Percentiles rank a stretch among this genome's conserved stretches.
These are phyloP conservation scores for Cladosporium sp. DNA, from an alignment of 2,329 filamentous ascomycete genomes.

Conservation along the genomic window DNA sequence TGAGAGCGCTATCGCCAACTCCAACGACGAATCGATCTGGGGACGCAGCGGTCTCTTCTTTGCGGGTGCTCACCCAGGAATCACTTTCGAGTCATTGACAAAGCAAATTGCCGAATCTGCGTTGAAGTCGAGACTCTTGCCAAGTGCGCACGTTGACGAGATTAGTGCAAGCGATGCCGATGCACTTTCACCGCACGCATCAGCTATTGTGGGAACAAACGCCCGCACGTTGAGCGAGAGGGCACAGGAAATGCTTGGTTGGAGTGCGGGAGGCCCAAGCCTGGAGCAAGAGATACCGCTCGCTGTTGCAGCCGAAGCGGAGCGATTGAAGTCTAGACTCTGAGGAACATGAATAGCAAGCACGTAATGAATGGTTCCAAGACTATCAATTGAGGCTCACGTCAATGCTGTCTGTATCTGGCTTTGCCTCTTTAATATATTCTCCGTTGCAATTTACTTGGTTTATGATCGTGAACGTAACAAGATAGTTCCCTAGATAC, in stretches of 20 bases:
- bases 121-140: not conserved
- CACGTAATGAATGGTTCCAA: no score
- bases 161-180: slow-evolving; percentile 3
- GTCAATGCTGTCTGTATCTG: no score
- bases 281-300: not conserved
- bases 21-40: not conserved
- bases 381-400: no score
- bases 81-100: not conserved
- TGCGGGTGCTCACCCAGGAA: not conserved
- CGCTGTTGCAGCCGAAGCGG: not conserved
- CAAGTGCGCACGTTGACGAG: not conserved
- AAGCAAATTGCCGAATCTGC: not conserved
- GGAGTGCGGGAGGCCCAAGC: not conserved
- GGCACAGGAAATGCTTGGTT: not conserved
- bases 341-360: no score
- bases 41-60: not conserved
- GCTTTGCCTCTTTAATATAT: no score
- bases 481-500: no score
- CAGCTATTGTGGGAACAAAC: slow-evolving; percentile 1
- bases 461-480: no score
- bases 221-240: not conserved
- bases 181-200: slow-evolving; percentile 1
- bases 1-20: not conserved
- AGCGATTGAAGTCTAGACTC: not conserved
- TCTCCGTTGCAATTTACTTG: no score